A percentile compares a stretch with the other conserved stretches of the same genome.
Conservation (phyloP, 2,329 filamentous ascomycete genomes). For the Cadophora malorum region DNA sequence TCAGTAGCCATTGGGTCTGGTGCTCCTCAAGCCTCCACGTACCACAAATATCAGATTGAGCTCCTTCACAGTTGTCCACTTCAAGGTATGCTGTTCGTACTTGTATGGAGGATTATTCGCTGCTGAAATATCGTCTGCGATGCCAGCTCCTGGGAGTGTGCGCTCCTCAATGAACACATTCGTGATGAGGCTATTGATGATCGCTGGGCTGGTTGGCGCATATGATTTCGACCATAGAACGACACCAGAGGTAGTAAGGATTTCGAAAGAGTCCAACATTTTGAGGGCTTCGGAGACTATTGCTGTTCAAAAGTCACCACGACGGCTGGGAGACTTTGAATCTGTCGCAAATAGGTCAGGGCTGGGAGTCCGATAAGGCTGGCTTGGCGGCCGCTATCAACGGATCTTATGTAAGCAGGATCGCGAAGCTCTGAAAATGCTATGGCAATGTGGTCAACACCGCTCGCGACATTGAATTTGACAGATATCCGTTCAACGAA, state of each 20-base stretch:
- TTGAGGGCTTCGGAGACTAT: slow-evolving; percentile 23
- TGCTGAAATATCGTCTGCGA: slow-evolving; percentile 66
- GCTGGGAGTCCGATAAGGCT: slow-evolving; percentile 20
- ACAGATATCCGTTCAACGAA: slow-evolving; percentile 10
- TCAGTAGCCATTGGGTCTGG: not conserved
- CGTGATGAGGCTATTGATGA: slow-evolving; percentile 93
- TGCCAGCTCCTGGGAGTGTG: slow-evolving; percentile 61
- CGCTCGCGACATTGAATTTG: slow-evolving; percentile 4
- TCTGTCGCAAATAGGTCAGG: not conserved
- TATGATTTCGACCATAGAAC: slow-evolving; percentile 95
- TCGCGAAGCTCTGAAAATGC: slow-evolving; percentile 19
- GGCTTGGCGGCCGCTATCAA: slow-evolving; percentile 24
- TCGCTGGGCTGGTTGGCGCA: slow-evolving; percentile 76
- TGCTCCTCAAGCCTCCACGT: slow-evolving; percentile 45
- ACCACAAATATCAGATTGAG: slow-evolving; percentile 95
- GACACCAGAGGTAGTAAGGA: slow-evolving; percentile 93
- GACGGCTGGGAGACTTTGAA: not conserved
- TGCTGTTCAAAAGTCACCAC: slow-evolving; percentile 15
- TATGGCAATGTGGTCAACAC: slow-evolving; percentile 20
- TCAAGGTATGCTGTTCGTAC: slow-evolving; percentile 91
- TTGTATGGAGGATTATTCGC: slow-evolving; percentile 77
- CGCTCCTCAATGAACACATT: slow-evolving; percentile 99
- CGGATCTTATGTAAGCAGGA: slow-evolving; percentile 15
- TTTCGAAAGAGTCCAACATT: slow-evolving; percentile 97
- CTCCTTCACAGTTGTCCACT: slow-evolving; percentile 93